These are phyloP conservation scores for Rickenella mellea DNA, from an alignment of 768 basidiomycete genomes.

Conservation along the genomic window DNA sequence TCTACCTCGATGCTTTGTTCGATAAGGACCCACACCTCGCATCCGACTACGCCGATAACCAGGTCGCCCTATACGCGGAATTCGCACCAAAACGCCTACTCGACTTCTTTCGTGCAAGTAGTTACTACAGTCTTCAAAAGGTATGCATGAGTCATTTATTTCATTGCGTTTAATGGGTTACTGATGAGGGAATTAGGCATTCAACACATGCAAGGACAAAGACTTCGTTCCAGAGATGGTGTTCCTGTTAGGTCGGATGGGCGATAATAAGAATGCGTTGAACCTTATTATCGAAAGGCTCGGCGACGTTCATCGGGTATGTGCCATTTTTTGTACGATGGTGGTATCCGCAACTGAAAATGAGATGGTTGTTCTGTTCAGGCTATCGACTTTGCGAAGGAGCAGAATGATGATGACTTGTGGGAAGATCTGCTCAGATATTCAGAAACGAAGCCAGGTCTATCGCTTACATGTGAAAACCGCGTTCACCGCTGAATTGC, in stretches of 20 bases:
- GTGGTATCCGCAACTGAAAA: not conserved
- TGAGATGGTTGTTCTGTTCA: too few relatives aligned
- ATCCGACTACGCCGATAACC: constrained; percentile 74
- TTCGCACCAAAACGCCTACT: constrained; percentile 71
- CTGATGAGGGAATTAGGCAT: constrained; percentile 46
- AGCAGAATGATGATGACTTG: constrained; percentile 92
- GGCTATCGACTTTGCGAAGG: constrained; percentile 98
- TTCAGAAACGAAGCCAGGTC: constrained; percentile 87
- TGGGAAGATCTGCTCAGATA: constrained; percentile 96
- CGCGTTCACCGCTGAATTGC: constrained; percentile 1
- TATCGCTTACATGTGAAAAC: not conserved
- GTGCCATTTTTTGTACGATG: constrained; percentile 13
- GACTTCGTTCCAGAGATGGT: constrained; percentile 96
- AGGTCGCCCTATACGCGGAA: constrained; percentile 89
- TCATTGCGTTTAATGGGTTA: not conserved
- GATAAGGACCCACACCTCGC: constrained; percentile 78
- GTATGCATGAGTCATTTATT: constrained; percentile 24
- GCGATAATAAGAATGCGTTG: constrained; percentile 91
- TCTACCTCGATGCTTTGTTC: constrained; percentile 87
- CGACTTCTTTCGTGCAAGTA: constrained; percentile 86
- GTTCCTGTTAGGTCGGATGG: constrained; percentile 94
- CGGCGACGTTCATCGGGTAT: constrained; percentile 81
- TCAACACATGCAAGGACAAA: constrained; percentile 71
- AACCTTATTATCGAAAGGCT: constrained; percentile 91
- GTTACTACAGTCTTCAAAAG: constrained; percentile 82